Percentiles rank a stretch among this genome's conserved stretches.
phyloP scores from a whole-genome alignment of 176 grass and related monocot species.

The Eragrostis nindensis region DNA sequence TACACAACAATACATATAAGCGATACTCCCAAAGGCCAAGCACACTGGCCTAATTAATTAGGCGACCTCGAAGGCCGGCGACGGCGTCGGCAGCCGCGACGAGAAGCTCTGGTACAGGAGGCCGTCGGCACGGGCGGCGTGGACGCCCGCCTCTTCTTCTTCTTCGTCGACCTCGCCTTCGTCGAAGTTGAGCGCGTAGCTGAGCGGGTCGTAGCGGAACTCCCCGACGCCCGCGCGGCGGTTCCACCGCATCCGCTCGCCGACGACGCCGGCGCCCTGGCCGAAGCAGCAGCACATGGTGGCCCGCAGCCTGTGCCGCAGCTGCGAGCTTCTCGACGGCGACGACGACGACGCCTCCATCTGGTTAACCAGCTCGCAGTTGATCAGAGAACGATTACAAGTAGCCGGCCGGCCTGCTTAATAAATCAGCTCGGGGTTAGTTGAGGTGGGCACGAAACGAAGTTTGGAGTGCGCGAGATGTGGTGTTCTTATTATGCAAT shows the following conservation, averaged over 20 bases:
- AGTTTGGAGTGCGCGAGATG: neutral
- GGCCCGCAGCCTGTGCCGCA: slow-evolving; percentile 42
- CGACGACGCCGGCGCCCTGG: neutral
- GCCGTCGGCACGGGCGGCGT: slow-evolving; percentile 20
- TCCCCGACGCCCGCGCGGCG: slow-evolving; percentile 29
- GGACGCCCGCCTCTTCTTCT: slow-evolving; percentile 4
- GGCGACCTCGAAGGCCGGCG: neutral
- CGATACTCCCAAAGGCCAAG: too few relatives aligned
- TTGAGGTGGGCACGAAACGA: slow-evolving; percentile 24
- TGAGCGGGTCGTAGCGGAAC: slow-evolving; percentile 86
- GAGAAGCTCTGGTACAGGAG: slow-evolving; percentile 45
- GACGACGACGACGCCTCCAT: slow-evolving; percentile 32
- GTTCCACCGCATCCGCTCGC: slow-evolving; percentile 24
- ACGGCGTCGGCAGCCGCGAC: slow-evolving; percentile 21
- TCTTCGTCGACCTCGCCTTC: slow-evolving; percentile 35
- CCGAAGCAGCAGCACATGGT: slow-evolving; percentile 64
- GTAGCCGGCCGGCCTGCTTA: neutral
- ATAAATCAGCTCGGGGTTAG: neutral
- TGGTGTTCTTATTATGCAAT: too few relatives aligned
- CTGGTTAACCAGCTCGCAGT: neutral
- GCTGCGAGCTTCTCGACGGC: slow-evolving; percentile 24
- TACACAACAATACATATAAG: too few relatives aligned
- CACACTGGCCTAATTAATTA: too few relatives aligned
- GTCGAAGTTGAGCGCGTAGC: slow-evolving; percentile 93
- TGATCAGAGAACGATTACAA: too few relatives aligned